Evolutionary conservation across 1,284 basidiomycete genomes (phyloP), one percentile per base, ranked within the genome.

Genomic region (Papiliotrema flavescens): DNA sequence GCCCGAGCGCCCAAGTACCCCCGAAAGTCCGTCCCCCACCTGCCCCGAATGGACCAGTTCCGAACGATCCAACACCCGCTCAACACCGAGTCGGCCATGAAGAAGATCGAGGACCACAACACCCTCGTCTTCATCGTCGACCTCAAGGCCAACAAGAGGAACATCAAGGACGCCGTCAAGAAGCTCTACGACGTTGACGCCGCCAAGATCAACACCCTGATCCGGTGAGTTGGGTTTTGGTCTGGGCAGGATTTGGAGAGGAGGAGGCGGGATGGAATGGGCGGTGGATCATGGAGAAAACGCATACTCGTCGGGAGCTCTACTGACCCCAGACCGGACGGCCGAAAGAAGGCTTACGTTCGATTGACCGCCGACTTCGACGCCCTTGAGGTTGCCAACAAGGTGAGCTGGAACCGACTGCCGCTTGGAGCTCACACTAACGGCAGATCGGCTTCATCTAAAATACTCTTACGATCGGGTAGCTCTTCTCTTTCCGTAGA

Each of bases 81-180:
- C 62, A 81, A 80, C 78, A 83, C 82, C 59, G 82, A 81, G 76
- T 76, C 73, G 37, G 80, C 80, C 62, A 81, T 81, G 80, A 81
- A 81, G 84, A 97, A 98, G 86, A 98, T 98, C 65, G 95, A 98
- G 83, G 95, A 98, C 80, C 87, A 97, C 83, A 98, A 98, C 83
- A 98, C 95, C 43, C 85, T 98, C 57, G 94, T 98, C 60, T 98
- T 98, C 83, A 89, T 98, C 65, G 92, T 96, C 53, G 94, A 98
- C 80, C 77, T 97, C 78, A 87, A 85, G 75, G 83, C 80, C 85
- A 98, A 98, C 87, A 98, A 98, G 86, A 86, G 92, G 57, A 91
- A 97, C 79, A 98, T 98, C 81, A 95, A 94, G 85, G 91, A 93
- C 67, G 95, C 95, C 9, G 90, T 98, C 67, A 97, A 98, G 87